Evolutionary conservation across 2,329 filamentous ascomycete genomes (phyloP).

Genomic region (Endoconidiophora polonica): DNA sequence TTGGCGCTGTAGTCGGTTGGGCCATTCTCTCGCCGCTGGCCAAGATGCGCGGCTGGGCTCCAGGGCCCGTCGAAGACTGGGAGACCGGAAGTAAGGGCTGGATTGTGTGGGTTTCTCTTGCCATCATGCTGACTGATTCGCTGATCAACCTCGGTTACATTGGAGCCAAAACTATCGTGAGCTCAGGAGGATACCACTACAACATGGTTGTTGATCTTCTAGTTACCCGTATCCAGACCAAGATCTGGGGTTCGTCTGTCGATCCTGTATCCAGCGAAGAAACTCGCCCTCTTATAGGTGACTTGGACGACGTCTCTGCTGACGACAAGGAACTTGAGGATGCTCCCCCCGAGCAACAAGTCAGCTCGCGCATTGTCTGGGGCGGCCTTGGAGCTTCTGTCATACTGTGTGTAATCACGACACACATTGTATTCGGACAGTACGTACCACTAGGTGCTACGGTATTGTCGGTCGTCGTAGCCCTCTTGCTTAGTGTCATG

Average conservation of each 20-base stretch:
- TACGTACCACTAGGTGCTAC: constrained; percentile 67
- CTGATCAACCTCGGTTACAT: constrained; percentile 76
- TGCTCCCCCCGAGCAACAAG: constrained; percentile 67
- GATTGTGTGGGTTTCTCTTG: constrained; percentile 93
- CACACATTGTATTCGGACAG: constrained; percentile 67
- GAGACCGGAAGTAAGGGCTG: constrained; percentile 87
- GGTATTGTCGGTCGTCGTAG: constrained; percentile 65
- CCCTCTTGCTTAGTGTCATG: constrained; percentile 62
- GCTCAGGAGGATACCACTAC: constrained; percentile 5
- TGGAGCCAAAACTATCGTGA: constrained; percentile 40
- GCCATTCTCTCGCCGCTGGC: constrained; percentile 77
- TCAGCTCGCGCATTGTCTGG: constrained; percentile 52
- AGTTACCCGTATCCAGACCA: constrained; percentile 9
- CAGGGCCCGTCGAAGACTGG: constrained; percentile 76
- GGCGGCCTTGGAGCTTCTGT: constrained; percentile 66
- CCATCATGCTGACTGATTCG: constrained; percentile 93
- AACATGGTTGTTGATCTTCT: constrained; percentile 5
- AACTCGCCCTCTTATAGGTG: constrained; percentile 7
- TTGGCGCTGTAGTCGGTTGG: constrained; percentile 84
- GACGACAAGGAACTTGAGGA: constrained; percentile 42
- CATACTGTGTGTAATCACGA: constrained; percentile 61
- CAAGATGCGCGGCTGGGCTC: constrained; percentile 75
- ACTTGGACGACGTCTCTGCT: constrained; percentile 16
- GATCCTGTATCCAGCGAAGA: neutral
- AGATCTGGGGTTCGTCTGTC: constrained; percentile 7